Percentiles rank a stretch among this genome's conserved stretches.
Conservation (phyloP, 106 monocot genomes). For the Narthecium ossifragum region DNA sequence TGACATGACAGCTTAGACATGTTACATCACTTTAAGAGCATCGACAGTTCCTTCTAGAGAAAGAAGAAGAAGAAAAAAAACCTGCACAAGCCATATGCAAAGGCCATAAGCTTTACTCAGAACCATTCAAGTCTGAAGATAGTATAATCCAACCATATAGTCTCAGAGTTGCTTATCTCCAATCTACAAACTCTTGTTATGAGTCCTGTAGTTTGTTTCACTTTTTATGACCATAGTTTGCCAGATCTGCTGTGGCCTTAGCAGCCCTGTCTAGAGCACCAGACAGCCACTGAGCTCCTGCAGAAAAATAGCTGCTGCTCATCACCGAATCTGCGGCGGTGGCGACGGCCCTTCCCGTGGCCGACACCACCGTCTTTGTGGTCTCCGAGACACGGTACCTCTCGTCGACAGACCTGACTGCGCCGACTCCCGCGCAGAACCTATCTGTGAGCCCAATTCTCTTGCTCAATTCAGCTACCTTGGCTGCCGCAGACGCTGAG, state of each 20-base stretch:
- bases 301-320: constrained; percentile 87
- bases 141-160: no score
- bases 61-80: no score
- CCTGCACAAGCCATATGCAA: no score
- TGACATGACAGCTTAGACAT: no score
- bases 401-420: constrained; percentile 50
- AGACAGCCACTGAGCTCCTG: constrained; percentile 73
- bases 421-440: constrained; percentile 51
- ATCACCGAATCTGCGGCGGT: constrained; percentile 45
- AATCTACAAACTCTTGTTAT: neutral
- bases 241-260: constrained; percentile 63
- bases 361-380: constrained; percentile 52
- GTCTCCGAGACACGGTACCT: constrained; percentile 53
- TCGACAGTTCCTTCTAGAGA: no score
- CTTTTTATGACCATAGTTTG: constrained; percentile 13
- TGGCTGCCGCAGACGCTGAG: constrained; percentile 56
- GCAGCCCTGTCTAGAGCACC: constrained; percentile 64
- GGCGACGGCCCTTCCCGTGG: constrained; percentile 49
- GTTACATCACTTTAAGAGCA: no score
- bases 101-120: no score
- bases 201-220: no score
- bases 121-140: no score
- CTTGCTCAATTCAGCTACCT: constrained; percentile 65
- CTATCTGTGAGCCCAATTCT: constrained; percentile 67
- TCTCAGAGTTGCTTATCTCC: neutral